Percentiles rank a stretch among this genome's conserved stretches.
Evolutionary conservation across 2,329 filamentous ascomycete species (phyloP).

Genomic region (Decorospora gaudefroyi): DNA sequence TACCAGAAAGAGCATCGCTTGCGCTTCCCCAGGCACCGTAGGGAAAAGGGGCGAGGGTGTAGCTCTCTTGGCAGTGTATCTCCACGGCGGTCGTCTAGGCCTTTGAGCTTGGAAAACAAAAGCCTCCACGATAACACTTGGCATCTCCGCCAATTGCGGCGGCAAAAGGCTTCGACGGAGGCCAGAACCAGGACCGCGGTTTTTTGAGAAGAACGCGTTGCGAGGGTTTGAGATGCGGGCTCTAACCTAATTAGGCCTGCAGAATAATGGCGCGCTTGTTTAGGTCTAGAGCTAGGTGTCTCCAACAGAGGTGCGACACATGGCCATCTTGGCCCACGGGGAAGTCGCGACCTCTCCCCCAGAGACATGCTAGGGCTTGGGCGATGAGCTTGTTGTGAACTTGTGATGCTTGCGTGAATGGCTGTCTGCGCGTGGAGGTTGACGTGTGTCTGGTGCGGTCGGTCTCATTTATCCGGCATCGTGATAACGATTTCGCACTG

Average conservation of each 20-base stretch:
- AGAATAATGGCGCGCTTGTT: slow-evolving; percentile 25
- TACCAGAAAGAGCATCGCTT: slow-evolving; percentile 20
- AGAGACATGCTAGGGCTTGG: slow-evolving; percentile 13
- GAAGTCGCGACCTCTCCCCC: slow-evolving; percentile 10
- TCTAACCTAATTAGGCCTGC: slow-evolving; percentile 13
- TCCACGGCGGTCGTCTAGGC: slow-evolving; percentile 32
- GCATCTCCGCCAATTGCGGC: slow-evolving; percentile 33
- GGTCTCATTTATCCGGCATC: too few relatives aligned
- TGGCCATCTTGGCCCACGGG: slow-evolving; percentile 24
- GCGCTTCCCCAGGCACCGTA: slow-evolving; percentile 20
- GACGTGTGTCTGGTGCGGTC: slow-evolving; percentile 23
- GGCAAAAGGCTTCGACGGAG: slow-evolving; percentile 28
- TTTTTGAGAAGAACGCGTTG: slow-evolving; percentile 15
- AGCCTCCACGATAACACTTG: slow-evolving; percentile 39
- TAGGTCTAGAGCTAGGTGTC: slow-evolving; percentile 18
- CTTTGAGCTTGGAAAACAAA: slow-evolving; percentile 35
- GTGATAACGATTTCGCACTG: too few relatives aligned
- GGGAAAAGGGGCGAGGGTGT: slow-evolving; percentile 14
- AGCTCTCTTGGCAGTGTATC: slow-evolving; percentile 28
- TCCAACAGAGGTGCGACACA: slow-evolving; percentile 42
- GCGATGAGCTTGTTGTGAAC: slow-evolving; percentile 23
- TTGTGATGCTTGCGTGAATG: slow-evolving; percentile 20
- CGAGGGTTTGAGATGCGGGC: slow-evolving; percentile 25
- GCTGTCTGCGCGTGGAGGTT: too few relatives aligned
- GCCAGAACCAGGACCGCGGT: slow-evolving; percentile 12